Conservation (phyloP, 139 green algal species). For the Haematococcus lacustris region DNA sequence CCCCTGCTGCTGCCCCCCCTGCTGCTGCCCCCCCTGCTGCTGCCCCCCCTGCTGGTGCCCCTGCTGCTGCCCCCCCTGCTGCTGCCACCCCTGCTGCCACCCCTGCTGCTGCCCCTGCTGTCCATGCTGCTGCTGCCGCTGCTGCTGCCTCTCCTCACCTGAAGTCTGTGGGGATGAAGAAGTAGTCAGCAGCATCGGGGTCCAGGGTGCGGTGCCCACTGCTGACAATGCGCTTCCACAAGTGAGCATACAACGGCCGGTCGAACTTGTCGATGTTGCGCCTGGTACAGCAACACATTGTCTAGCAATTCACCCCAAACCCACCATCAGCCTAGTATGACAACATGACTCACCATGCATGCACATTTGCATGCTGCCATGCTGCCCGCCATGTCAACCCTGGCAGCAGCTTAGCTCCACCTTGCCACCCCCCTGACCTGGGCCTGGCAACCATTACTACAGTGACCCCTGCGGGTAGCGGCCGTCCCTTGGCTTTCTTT, state of each 20-base stretch:
- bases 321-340: too few species aligned
- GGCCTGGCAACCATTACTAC: not conserved
- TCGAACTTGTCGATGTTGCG: constrained; percentile 33
- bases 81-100: too few species aligned
- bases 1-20: too few species aligned
- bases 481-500: not conserved
- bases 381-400: not conserved
- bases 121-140: too few species aligned
- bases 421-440: not conserved
- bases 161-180: constrained; percentile 29
- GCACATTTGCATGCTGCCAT: not conserved
- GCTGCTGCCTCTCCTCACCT: too few species aligned
- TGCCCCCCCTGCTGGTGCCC: too few species aligned
- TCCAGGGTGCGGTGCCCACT: constrained; percentile 25
- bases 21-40: too few species aligned
- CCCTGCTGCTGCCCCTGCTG: too few species aligned
- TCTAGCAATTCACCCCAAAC: too few species aligned
- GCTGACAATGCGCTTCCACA: constrained; percentile 34
- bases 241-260: constrained; percentile 27
- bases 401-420: not conserved
- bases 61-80: too few species aligned
- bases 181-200: constrained; percentile 18
- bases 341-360: not conserved
- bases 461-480: not conserved
- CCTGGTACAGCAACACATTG: too few species aligned